These are phyloP conservation scores for Talaromyces sp. DNA, from an alignment of 2,329 filamentous ascomycete genomes.

Conservation along the genomic window DNA sequence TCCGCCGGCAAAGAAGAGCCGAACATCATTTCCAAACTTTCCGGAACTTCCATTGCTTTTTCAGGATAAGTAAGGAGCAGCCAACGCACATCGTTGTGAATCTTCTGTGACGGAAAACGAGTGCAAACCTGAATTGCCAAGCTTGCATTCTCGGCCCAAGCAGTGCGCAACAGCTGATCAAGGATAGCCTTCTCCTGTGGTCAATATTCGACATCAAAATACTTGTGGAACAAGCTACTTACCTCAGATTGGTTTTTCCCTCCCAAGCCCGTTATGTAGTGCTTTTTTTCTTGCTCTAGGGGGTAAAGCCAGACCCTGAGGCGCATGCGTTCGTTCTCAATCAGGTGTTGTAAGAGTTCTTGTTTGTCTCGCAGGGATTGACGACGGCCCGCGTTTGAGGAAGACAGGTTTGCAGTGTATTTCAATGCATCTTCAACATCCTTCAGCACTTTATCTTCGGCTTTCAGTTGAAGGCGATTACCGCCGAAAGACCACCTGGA, in stretches of 20 bases:
- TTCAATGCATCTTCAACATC: constrained; percentile 70
- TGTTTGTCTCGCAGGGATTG: constrained; percentile 74
- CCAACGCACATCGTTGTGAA: constrained; percentile 73
- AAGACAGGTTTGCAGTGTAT: constrained; percentile 58
- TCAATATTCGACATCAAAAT: neutral
- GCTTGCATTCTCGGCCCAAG: constrained; percentile 80
- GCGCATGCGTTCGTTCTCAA: constrained; percentile 79
- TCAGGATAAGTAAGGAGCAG: constrained; percentile 78
- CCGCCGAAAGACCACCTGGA: constrained; percentile 89
- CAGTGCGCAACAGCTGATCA: constrained; percentile 66
- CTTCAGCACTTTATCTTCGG: constrained; percentile 75
- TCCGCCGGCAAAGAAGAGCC: constrained; percentile 72
- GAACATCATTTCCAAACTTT: constrained; percentile 77
- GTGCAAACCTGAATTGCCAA: constrained; percentile 81
- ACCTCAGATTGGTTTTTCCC: constrained; percentile 42
- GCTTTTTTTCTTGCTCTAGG: constrained; percentile 60
- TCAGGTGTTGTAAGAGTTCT: constrained; percentile 71
- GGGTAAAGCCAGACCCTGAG: constrained; percentile 89
- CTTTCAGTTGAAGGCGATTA: constrained; percentile 88
- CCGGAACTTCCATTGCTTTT: constrained; percentile 74
- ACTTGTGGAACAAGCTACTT: constrained; percentile 14
- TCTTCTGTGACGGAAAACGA: constrained; percentile 70
- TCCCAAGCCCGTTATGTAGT: constrained; percentile 46
- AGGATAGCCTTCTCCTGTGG: constrained; percentile 47
- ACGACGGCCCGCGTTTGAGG: constrained; percentile 48